Base-by-base conservation (phyloP, 2,329 filamentous ascomycete species). In the Colletotrichum tropicale region DNA sequence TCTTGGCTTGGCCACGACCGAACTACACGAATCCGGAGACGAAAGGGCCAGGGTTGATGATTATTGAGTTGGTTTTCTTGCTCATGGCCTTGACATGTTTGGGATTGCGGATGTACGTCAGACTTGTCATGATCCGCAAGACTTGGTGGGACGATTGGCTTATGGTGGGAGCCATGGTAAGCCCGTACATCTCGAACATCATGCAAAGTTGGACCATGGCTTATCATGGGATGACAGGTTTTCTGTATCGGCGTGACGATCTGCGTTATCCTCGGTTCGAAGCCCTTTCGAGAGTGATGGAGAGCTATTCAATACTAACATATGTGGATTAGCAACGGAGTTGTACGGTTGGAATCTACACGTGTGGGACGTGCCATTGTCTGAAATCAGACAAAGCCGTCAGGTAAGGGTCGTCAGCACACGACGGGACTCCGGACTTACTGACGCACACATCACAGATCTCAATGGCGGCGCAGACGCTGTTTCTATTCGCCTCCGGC, bases 111-210 rank as follows among this genome's bases (percentile, higher is more conserved):
- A 80, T 87, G 52, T 86, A 86, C 61, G 85, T 86, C 62, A 80
- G 84, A 12, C 74, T 83, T 3, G 70, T 77, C 70, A 80, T 85
- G 43, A 80, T 86, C 38, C 80, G 81, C 58, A 82, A 80, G 66
- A 81, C 75, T 48, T 83, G 84, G 38, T 79, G 81, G 68, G 86
- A 87, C 75, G 86, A 87, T 78, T 86, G 83, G 85, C 68, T 87
- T 15, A 87, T 87, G 85, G 75, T 86, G 7, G 81, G 71, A 38
- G 84, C 84, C 6, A 81, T 82, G 76, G 85, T 86, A 79, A 73
- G 81, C 64, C 74, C 13, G 16, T 5, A 5, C 12, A 8, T 8
- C 16, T 2, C 26, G 1, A 18, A 12, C 4, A 15, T 2, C 24
- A 13, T 34, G 26, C 70, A 78, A 4, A 52, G 5, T 4, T 18